phyloP scores from a whole-genome alignment of 352 stramenopile species.

The Thalassiosira sp. region DNA sequence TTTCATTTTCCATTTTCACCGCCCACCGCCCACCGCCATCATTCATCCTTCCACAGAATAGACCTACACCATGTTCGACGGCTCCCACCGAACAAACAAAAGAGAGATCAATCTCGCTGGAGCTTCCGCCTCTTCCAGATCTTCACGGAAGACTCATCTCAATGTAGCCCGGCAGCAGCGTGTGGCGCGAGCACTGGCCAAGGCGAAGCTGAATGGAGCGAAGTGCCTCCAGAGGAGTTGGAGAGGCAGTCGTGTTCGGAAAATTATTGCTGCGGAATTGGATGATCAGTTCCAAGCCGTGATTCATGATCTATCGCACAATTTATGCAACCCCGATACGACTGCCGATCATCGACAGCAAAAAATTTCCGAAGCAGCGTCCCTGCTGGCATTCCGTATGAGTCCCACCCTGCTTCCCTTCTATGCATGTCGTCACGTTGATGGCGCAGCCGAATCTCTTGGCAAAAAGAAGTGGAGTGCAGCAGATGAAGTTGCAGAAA shows the following conservation, averaged over 20 bases:
- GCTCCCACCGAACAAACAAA: conserved; percentile 52
- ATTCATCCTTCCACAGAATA: too few species aligned
- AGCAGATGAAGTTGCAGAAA: neutral
- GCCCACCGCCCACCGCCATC: too few species aligned
- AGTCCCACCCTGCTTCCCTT: conserved; percentile 32
- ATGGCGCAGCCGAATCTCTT: neutral
- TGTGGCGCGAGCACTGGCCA: conserved; percentile 19
- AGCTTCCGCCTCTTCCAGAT: conserved; percentile 20
- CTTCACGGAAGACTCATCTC: conserved; percentile 22
- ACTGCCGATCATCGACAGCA: neutral
- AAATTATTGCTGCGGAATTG: conserved; percentile 15
- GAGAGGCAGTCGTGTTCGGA: conserved; percentile 9
- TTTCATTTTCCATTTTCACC: too few species aligned
- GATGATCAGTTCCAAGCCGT: conserved; percentile 5
- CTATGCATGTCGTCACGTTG: conserved; percentile 8
- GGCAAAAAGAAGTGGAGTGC: neutral
- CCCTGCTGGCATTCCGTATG: conserved; percentile 31
- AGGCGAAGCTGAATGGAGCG: conserved; percentile 20
- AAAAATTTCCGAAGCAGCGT: conserved; percentile 10
- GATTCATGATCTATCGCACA: neutral
- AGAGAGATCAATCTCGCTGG: conserved; percentile 58
- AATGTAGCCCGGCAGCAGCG: conserved; percentile 32
- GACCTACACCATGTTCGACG: conserved; percentile 72
- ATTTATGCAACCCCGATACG: neutral
- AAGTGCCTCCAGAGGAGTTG: conserved; percentile 32